These are phyloP conservation scores for Amanita rubescens DNA, from an alignment of 768 basidiomycete genomes.

Conservation along the genomic window DNA sequence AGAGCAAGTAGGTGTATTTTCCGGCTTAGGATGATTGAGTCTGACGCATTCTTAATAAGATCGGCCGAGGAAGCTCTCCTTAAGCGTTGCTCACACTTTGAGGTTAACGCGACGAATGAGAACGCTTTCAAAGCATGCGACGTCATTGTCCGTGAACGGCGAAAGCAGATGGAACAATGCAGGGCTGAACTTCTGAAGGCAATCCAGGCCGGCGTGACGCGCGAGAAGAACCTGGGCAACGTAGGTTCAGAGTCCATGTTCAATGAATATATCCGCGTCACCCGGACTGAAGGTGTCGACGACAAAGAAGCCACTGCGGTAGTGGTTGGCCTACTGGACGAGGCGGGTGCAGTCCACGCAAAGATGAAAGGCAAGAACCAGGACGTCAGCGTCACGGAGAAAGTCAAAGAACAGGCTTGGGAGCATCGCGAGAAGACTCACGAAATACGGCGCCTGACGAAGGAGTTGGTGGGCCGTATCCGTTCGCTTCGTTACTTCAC, in stretches of 20 bases:
- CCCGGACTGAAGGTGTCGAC: conserved; percentile 62
- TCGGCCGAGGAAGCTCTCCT: conserved; percentile 89
- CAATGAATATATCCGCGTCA: conserved; percentile 67
- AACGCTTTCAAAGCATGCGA: conserved; percentile 92
- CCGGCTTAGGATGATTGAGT: conserved; percentile 6
- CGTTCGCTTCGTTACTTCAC: conserved; percentile 91
- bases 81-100: conserved; percentile 94
- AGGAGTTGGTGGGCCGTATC: conserved; percentile 85
- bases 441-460: conserved; percentile 72
- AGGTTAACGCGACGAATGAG: conserved; percentile 61
- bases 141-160: conserved; percentile 79
- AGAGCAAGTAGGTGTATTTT: conserved; percentile 62
- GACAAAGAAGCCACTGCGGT: conserved; percentile 70
- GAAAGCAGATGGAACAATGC: conserved; percentile 73
- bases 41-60: conserved; percentile 27
- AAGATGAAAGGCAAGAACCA: conserved; percentile 47
- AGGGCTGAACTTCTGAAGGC: conserved; percentile 62
- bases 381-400: conserved; percentile 47
- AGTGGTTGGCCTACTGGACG: conserved; percentile 49
- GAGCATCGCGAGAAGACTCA: conserved; percentile 84
- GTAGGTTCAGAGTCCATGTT: conserved; percentile 69
- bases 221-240: conserved; percentile 62
- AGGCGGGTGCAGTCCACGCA: conserved; percentile 44
- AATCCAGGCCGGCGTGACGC: conserved; percentile 55
- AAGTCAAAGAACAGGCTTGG: conserved; percentile 61